Evolutionary conservation across 1,139 yeast genomes (phyloP).

Genomic region (Saccharomyces hybrid): DNA sequence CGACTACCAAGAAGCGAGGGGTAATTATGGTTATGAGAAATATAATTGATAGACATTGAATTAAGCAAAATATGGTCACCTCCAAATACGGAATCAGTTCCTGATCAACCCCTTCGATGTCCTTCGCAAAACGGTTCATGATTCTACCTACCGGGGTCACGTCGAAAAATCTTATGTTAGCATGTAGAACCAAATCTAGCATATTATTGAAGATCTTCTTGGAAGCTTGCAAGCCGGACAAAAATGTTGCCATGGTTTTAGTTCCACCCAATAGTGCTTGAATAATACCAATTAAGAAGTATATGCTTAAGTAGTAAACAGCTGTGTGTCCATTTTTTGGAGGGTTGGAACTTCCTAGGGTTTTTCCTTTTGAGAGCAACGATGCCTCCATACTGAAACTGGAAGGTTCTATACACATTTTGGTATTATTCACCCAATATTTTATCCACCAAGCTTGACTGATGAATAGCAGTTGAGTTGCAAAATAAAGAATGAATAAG

Average conservation of each 20-base stretch:
- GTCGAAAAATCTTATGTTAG: constrained; percentile 55
- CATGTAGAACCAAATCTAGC: constrained; percentile 36
- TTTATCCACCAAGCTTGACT: constrained; percentile 74
- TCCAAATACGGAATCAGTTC: constrained; percentile 35
- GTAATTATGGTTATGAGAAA: constrained; percentile 12
- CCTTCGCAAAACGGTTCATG: constrained; percentile 53
- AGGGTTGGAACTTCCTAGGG: neutral
- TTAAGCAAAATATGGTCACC: constrained; percentile 5
- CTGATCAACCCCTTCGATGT: constrained; percentile 53
- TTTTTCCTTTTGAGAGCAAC: neutral
- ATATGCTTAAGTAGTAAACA: constrained; percentile 28
- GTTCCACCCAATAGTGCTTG: constrained; percentile 5
- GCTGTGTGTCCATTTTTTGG: neutral
- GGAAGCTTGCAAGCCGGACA: constrained; percentile 9
- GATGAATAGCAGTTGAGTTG: constrained; percentile 49
- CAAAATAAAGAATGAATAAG: constrained; percentile 38
- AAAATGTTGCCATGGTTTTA: constrained; percentile 3
- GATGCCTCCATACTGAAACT: neutral
- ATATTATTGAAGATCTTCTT: constrained; percentile 7
- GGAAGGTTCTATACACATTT: neutral
- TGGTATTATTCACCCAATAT: constrained; percentile 39
- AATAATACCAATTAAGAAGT: constrained; percentile 7
- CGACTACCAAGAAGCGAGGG: constrained; percentile 4
- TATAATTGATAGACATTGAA: constrained; percentile 4
- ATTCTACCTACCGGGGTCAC: constrained; percentile 56